Conservation (phyloP, 495 filamentous ascomycete genomes). For the Podospora bellae-mahoneyi region DNA sequence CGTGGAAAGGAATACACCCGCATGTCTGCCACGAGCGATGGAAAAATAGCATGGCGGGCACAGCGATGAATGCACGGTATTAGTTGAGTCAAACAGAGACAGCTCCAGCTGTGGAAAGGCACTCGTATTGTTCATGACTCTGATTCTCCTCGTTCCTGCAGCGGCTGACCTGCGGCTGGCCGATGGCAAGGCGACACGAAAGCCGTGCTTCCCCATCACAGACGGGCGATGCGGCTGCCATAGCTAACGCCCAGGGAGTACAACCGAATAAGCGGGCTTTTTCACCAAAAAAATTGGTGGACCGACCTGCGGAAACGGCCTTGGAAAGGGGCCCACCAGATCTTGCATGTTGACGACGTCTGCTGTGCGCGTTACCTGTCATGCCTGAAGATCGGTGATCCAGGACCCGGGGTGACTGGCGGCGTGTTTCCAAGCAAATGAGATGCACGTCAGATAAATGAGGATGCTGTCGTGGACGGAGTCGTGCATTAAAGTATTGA, state of each 20-base stretch:
- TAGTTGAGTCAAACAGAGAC: background rate
- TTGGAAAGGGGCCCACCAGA: conserved; percentile 3
- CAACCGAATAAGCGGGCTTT: background rate
- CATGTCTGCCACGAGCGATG: background rate
- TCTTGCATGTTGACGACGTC: conserved; percentile 14
- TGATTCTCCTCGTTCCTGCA: conserved; percentile 14
- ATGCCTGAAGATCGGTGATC: background rate
- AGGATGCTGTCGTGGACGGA: background rate
- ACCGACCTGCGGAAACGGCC: background rate
- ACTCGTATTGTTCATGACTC: background rate
- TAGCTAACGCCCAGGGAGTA: background rate
- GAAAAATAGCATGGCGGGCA: background rate
- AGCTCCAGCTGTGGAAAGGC: background rate
- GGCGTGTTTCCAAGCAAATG: conserved; percentile 9
- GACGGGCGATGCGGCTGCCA: background rate
- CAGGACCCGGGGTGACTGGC: background rate
- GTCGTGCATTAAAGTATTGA: conserved; percentile 1
- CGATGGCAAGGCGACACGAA: conserved; percentile 8
- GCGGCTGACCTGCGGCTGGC: conserved; percentile 15
- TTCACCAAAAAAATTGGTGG: conserved; percentile 1
- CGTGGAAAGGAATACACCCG: background rate
- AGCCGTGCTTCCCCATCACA: background rate
- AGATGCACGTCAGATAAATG: conserved; percentile 11
- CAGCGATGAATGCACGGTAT: background rate
- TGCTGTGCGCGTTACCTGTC: conserved; percentile 2